Base-by-base conservation (phyloP, 2,329 filamentous ascomycete genomes). In the Apiospora phragmitis region DNA sequence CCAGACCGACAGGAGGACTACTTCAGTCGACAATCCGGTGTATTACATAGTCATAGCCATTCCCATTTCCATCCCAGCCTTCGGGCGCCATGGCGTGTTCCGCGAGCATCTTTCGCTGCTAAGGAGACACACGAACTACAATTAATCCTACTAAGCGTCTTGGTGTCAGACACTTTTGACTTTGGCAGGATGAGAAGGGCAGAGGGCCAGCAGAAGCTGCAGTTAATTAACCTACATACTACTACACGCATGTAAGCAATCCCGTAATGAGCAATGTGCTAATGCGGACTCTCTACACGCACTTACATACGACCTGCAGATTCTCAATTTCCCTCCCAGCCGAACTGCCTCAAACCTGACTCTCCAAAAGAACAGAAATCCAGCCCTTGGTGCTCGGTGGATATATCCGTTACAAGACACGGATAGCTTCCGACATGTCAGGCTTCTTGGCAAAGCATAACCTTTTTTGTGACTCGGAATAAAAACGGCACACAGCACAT, bases 11-110 rank as follows among this genome's bases (percentile, higher is more conserved):
- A 47, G n/a, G n/a, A n/a, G n/a, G 43, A 47, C 21, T 32, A 62
- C 55, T 24, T 62, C 55, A 62, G 32, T 62, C 55, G 32, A 38
- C 32, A 62, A 38, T 62, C 32, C 38, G 55, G 8, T 62, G 55
- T 62, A 62, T n/a, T 38, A 62, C 55, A 62, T 62, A 62, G 55
- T 62, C 55, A 62, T 62, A 62, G 55, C 55, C 55, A 62, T 62
- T 62, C 35, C 55, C 55, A 38, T 62, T 62, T 62, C 55, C 55
- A 62, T 62, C 55, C 55, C 55, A 62, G 55, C 55, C 55, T 38
- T 62, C 55, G 55, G 32, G 55, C 55, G 55, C 55, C 55, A 62
- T 62, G 55, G 55, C 55, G 55, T 62, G 55, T 62, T 62, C 55
- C 55, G 32, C 38, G 55, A 62, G 32, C 55, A 62, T 62, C 55